These are phyloP conservation scores for Paraphysoderma sedebokerense DNA, from an alignment of 371 early-diverging fungal genomes.

Conservation along the genomic window DNA sequence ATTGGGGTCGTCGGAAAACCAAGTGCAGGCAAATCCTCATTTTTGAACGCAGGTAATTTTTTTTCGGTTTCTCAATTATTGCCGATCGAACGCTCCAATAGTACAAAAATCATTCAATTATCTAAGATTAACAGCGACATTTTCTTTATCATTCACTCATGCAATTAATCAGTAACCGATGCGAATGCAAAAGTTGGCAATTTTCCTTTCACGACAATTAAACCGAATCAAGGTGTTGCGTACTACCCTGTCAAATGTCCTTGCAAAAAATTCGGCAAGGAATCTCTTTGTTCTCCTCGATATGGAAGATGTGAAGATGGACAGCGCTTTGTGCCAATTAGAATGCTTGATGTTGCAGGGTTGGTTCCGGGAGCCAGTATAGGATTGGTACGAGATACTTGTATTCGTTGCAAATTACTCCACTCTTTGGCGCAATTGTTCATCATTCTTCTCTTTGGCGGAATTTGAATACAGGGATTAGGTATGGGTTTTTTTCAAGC, in stretches of 20 bases:
- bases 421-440: no score
- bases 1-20: slow-evolving; percentile 6
- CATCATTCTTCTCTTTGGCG: no score
- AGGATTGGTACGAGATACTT: slow-evolving; percentile 44
- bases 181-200: slow-evolving; percentile 68
- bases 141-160: no score
- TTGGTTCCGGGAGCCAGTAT: slow-evolving; percentile 62
- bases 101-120: no score
- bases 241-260: slow-evolving; percentile 54
- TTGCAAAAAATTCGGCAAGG: slow-evolving; percentile 34
- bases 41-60: slow-evolving; percentile 33
- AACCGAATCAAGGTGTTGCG: slow-evolving; percentile 56
- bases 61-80: not conserved
- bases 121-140: no score
- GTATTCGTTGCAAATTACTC: no score
- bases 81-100: no score
- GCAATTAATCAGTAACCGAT: slow-evolving; percentile 41
- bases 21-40: slow-evolving; percentile 43
- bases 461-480: no score
- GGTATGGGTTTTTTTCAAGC: not conserved
- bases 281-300: slow-evolving; percentile 39
- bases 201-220: slow-evolving; percentile 69
- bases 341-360: slow-evolving; percentile 62
- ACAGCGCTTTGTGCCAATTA: slow-evolving; percentile 45
- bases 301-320: slow-evolving; percentile 56